phyloP scores from a whole-genome alignment of 176 grass and related monocot genomes.

The Poa annua region DNA sequence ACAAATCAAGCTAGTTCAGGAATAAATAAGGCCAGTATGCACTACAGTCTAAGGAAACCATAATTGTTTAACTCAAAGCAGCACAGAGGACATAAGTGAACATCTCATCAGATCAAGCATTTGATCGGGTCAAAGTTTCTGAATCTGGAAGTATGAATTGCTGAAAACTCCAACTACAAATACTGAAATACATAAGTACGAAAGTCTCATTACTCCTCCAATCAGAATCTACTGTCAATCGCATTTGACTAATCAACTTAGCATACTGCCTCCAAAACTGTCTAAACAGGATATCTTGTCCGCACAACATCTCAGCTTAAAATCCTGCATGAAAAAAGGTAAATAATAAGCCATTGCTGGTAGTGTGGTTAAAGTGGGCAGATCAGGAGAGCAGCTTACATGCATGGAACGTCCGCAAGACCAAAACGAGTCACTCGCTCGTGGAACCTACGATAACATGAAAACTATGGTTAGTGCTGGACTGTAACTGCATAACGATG shows the following conservation, averaged over 20 bases:
- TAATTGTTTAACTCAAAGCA: neutral
- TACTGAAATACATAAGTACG: neutral
- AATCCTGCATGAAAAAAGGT: neutral
- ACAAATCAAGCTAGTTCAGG: neutral
- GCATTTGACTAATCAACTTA: constrained; percentile 4
- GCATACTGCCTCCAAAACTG: neutral
- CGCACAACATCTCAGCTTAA: neutral
- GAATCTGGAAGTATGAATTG: neutral
- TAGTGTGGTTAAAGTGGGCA: neutral
- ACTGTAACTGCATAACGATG: neutral
- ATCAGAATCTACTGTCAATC: neutral
- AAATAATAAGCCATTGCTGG: neutral
- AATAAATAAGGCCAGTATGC: too few relatives aligned
- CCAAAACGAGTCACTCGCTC: neutral
- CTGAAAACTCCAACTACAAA: neutral
- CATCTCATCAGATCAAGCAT: neutral
- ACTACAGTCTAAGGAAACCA: neutral
- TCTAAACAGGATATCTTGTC: neutral
- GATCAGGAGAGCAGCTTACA: constrained; percentile 28
- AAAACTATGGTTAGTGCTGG: neutral
- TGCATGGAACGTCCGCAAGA: neutral
- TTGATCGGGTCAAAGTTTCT: neutral
- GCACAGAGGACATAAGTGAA: neutral
- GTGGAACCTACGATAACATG: neutral
- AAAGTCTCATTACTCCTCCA: neutral